Evolutionary conservation across 768 basidiomycete genomes (phyloP), one percentile per base, ranked within the genome.

Genomic region (Cyclocybe cylindracea): DNA sequence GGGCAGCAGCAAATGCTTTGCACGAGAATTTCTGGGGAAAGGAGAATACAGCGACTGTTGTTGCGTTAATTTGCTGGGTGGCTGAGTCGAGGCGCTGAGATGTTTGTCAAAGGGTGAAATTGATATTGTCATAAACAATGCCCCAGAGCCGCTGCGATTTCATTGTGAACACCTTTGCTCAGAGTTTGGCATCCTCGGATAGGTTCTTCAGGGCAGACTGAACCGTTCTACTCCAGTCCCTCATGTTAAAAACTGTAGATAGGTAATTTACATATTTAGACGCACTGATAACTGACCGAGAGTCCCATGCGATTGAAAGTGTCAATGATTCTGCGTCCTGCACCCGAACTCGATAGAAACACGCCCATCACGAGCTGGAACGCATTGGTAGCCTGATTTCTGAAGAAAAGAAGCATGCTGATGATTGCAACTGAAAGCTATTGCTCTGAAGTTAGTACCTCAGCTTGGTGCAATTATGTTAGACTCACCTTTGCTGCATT

Each of bases 111-210:
- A 54, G 9, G 2, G 53, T 58, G 16, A 58, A 58, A 49, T 58
- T 58, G 53, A 58, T 58, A 35, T 58, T 58, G 45, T 55, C 57
- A 31, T 54, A 58, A 16, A 54, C 57, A 16, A 54, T 45, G 7
- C 46, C 49, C 57, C 53, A 58, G 7, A 50, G 40, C 9, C 44
- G 44, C n/a, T 51, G 39, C 1, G 53, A 50, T 19, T 35, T 35
- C 13, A 10, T 33, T 7, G 51, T 41, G 43, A 54, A 58, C 18
- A 39, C 18, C 13, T 39, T 37, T 36, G 57, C 57, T 3, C 29
- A 44, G 5, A 36, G 13, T 38, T 46, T 50, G 1, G 55, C 50
- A 29, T 56, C 55, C 31, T 52, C 16, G 1, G 40, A 48, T 4
- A 56, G 55, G 35, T 4, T 14, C 16, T 11, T 34, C 10, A 49